Evolutionary conservation across 2,329 filamentous ascomycete genomes (phyloP).

Genomic region (Penicillium paneum): DNA sequence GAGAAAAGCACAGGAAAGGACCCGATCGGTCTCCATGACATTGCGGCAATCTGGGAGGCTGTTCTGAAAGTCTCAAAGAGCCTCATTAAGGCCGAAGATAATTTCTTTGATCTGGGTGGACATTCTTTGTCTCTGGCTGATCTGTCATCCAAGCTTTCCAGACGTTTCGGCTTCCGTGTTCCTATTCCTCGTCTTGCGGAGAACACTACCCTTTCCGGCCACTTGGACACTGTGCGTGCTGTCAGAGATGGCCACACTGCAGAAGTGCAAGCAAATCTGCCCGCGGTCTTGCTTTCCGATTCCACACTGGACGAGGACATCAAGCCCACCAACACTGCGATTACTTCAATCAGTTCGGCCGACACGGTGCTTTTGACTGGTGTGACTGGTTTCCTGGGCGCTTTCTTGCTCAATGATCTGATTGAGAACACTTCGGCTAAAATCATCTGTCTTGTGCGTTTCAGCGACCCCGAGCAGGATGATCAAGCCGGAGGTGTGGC

Average conservation of each 20-base stretch:
- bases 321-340: conserved; percentile 52
- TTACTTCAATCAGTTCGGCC: conserved; percentile 61
- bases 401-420: conserved; percentile 68
- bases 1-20: conserved; percentile 54
- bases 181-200: conserved; percentile 69
- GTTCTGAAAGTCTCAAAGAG: conserved; percentile 63
- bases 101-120: conserved; percentile 78
- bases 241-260: conserved; percentile 70
- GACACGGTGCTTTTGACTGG: conserved; percentile 70
- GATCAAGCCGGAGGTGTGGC: conserved; percentile 66
- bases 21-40: conserved; percentile 63
- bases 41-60: conserved; percentile 69
- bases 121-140: conserved; percentile 77
- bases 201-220: conserved; percentile 67
- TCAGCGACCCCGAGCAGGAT: conserved; percentile 63
- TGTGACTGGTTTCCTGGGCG: conserved; percentile 72
- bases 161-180: conserved; percentile 69
- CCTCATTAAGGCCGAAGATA: conserved; percentile 65
- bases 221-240: conserved; percentile 67
- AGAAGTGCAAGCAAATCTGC: conserved; percentile 71
- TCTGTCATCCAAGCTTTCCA: conserved; percentile 66
- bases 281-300: conserved; percentile 65
- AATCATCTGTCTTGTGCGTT: conserved; percentile 71
- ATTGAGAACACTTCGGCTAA: conserved; percentile 65
- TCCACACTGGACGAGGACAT: conserved; percentile 68